These are phyloP conservation scores for Stipa capillata DNA, from an alignment of 176 grass and related monocot species.

Conservation along the genomic window DNA sequence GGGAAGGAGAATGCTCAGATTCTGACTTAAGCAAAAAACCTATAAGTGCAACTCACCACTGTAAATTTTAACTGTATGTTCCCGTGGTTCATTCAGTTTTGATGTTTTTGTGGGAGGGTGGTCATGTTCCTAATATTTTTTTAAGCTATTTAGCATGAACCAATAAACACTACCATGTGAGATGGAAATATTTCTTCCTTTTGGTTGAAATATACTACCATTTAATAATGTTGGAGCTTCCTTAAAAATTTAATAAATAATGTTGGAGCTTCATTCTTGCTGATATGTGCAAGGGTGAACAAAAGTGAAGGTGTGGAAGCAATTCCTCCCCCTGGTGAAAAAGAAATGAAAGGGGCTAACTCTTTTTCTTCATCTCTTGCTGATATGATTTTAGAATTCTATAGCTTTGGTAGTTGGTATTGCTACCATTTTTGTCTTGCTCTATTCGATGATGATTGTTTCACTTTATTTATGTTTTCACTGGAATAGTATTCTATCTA, in stretches of 20 bases:
- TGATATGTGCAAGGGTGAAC: background rate
- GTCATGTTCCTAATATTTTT: constrained; percentile 5
- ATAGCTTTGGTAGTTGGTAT: background rate
- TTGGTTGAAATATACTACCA: background rate
- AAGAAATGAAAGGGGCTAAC: background rate
- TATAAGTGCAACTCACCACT: constrained; percentile 28
- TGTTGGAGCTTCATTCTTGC: background rate
- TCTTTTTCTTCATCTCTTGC: background rate
- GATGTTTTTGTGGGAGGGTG: constrained; percentile 24
- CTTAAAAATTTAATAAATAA: no score
- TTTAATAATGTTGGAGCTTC: background rate
- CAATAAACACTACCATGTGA: no score
- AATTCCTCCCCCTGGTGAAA: background rate
- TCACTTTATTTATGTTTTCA: no score
- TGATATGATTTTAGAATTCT: background rate
- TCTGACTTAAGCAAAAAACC: constrained; percentile 20
- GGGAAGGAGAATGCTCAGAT: no score
- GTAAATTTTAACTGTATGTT: constrained; percentile 28
- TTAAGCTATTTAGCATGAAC: constrained; percentile 1
- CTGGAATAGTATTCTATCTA: background rate
- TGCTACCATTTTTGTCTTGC: background rate
- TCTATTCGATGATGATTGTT: background rate
- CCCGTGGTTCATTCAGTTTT: background rate
- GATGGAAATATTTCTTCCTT: background rate
- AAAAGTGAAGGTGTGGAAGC: background rate